Conservation (phyloP, 2,329 filamentous ascomycete species). For the Torrubiellomyces zombiae region DNA sequence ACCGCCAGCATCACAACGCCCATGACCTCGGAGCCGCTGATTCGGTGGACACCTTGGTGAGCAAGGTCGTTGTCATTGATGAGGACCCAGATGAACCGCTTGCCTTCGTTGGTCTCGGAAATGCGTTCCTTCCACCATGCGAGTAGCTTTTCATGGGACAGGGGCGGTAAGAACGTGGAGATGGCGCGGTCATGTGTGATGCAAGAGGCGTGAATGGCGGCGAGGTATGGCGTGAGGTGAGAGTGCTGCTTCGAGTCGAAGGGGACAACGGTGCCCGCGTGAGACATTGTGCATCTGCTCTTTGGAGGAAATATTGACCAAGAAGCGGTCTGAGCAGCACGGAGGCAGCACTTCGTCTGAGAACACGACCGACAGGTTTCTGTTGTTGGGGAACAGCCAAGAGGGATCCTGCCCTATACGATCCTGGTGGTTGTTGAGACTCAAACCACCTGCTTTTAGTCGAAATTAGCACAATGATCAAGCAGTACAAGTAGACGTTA, state of each 20-base stretch:
- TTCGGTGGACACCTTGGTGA: slow-evolving; percentile 14
- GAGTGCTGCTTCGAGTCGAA: slow-evolving; percentile 28
- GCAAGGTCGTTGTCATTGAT: slow-evolving; percentile 19
- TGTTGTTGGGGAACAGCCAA: no score
- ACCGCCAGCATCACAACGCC: slow-evolving; percentile 39
- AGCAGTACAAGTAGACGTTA: no score
- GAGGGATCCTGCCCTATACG: no score
- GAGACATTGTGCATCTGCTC: slow-evolving; percentile 16
- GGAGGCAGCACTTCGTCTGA: no score
- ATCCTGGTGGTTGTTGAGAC: no score
- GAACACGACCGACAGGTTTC: no score
- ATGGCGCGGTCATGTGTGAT: slow-evolving; percentile 40
- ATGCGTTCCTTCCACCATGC: slow-evolving; percentile 39
- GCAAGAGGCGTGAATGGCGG: slow-evolving; percentile 39
- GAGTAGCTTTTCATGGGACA: slow-evolving; percentile 37
- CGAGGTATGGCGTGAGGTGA: slow-evolving; percentile 38
- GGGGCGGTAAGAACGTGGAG: slow-evolving; percentile 41
- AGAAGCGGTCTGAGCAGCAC: no score
- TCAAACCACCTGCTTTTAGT: no score
- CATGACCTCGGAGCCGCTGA: slow-evolving; percentile 28
- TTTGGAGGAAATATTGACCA: slow-evolving; percentile 1
- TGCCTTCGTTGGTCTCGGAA: slow-evolving; percentile 26
- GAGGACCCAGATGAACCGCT: slow-evolving; percentile 36
- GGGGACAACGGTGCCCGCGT: slow-evolving; percentile 19
- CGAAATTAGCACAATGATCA: no score